These are phyloP conservation scores for Collybiopsis luxurians DNA, from an alignment of 768 basidiomycete species.

Conservation along the genomic window DNA sequence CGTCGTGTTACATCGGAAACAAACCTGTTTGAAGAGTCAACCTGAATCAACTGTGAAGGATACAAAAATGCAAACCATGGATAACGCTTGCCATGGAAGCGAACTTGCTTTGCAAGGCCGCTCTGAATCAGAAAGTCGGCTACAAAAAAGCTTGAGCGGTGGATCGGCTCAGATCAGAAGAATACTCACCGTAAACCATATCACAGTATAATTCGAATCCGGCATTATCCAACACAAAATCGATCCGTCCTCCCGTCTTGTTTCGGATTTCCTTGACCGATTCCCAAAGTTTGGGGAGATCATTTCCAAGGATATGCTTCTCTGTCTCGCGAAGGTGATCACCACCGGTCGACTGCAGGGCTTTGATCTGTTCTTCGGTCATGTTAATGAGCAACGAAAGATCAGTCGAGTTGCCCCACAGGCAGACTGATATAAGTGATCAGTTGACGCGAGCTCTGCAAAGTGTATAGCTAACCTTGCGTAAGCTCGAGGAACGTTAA, in stretches of 20 bases:
- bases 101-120: slow-evolving; percentile 79
- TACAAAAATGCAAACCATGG: slow-evolving; percentile 86
- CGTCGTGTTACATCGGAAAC: slow-evolving; percentile 90
- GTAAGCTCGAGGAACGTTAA: slow-evolving; percentile 92
- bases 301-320: slow-evolving; percentile 93
- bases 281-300: slow-evolving; percentile 71
- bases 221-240: slow-evolving; percentile 85
- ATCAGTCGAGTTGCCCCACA: slow-evolving; percentile 98
- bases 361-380: slow-evolving; percentile 96
- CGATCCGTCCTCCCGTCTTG: slow-evolving; percentile 70
- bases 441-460: background rate
- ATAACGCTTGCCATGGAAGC: slow-evolving; percentile 95
- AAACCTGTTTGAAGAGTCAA: no score
- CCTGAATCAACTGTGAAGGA: no score
- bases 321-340: slow-evolving; percentile 93
- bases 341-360: slow-evolving; percentile 95
- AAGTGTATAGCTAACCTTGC: slow-evolving; percentile 53
- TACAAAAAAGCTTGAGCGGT: slow-evolving; percentile 17
- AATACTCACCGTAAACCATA: slow-evolving; percentile 70
- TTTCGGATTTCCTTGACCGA: slow-evolving; percentile 65
- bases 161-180: background rate
- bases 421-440: slow-evolving; percentile 62
- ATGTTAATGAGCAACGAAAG: slow-evolving; percentile 94
- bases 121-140: slow-evolving; percentile 94
- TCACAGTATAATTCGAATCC: slow-evolving; percentile 90